Conservation (phyloP, 345 rosid species). For the Boechera divaricarpa region DNA sequence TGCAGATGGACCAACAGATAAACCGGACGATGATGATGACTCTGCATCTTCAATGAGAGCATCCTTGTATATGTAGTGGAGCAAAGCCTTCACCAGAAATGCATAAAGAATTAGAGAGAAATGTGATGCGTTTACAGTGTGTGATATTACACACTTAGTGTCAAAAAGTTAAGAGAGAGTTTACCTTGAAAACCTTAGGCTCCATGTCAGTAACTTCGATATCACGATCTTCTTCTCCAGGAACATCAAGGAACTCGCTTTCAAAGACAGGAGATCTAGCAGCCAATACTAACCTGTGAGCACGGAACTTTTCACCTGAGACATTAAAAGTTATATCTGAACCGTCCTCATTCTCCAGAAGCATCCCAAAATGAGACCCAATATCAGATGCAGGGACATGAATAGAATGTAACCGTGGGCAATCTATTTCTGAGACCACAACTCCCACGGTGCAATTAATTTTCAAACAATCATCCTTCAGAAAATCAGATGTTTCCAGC, state of each 20-base stretch:
- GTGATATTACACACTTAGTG: not conserved
- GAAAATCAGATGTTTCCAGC: conserved; percentile 84
- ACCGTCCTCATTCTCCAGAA: conserved; percentile 83
- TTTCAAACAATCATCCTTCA: conserved; percentile 88
- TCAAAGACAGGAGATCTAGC: conserved; percentile 89
- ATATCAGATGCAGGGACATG: conserved; percentile 91
- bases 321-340: conserved; percentile 81
- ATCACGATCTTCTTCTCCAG: conserved; percentile 63
- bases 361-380: conserved; percentile 75
- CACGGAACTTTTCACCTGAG: conserved; percentile 72
- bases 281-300: conserved; percentile 84
- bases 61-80: conserved; percentile 81
- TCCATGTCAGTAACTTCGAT: conserved; percentile 72
- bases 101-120: conserved; percentile 30
- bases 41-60: conserved; percentile 75
- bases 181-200: conserved; percentile 88
- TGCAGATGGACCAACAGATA: conserved; percentile 56
- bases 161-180: conserved; percentile 19
- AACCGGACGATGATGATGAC: conserved; percentile 52
- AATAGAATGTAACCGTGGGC: conserved; percentile 76
- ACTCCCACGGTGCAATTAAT: conserved; percentile 94
- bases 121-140: not conserved
- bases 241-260: conserved; percentile 62
- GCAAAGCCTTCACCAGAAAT: conserved; percentile 66
- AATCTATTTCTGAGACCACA: conserved; percentile 84